Percentiles rank a stretch among this genome's conserved stretches.
Conservation (phyloP, 2,329 filamentous ascomycete species). For the Penicillium thymicola region DNA sequence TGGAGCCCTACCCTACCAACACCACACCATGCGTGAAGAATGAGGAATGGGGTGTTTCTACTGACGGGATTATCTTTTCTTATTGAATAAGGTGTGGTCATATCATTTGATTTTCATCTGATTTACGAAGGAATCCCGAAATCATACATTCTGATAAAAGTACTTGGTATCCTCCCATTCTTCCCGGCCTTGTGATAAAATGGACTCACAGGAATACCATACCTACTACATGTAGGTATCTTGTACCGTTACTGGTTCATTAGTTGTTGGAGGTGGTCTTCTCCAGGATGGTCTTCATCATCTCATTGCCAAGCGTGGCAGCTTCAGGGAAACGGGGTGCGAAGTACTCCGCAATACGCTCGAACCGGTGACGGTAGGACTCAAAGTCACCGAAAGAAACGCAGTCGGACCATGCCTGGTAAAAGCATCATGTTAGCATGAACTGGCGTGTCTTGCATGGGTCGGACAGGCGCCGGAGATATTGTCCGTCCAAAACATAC, state of each 20-base stretch:
- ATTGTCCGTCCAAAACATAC: slow-evolving; percentile 36
- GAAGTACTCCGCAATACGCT: slow-evolving; percentile 88
- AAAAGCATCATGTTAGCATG: neutral
- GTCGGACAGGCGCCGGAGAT: neutral
- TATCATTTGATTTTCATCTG: neutral
- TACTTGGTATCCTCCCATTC: neutral
- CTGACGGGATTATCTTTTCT: neutral
- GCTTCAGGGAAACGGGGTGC: slow-evolving; percentile 85
- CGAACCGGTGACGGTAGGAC: slow-evolving; percentile 86
- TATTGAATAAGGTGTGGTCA: neutral
- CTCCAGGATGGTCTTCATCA: slow-evolving; percentile 93
- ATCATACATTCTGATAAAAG: neutral
- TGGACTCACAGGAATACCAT: neutral
- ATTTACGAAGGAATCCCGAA: neutral
- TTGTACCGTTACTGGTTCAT: slow-evolving; percentile 8
- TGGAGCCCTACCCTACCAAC: neutral
- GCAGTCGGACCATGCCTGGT: slow-evolving; percentile 84
- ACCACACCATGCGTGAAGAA: neutral
- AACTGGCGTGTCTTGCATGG: neutral
- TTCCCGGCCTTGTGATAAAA: neutral
- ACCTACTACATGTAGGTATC: neutral
- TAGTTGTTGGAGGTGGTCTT: slow-evolving; percentile 52
- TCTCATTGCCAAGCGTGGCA: slow-evolving; percentile 83
- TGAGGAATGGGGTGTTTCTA: neutral
- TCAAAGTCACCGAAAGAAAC: slow-evolving; percentile 90